A percentile compares a stretch with the other conserved stretches of the same genome.
phyloP scores from a whole-genome alignment of 768 basidiomycete species.

The Tylopilus sp. region DNA sequence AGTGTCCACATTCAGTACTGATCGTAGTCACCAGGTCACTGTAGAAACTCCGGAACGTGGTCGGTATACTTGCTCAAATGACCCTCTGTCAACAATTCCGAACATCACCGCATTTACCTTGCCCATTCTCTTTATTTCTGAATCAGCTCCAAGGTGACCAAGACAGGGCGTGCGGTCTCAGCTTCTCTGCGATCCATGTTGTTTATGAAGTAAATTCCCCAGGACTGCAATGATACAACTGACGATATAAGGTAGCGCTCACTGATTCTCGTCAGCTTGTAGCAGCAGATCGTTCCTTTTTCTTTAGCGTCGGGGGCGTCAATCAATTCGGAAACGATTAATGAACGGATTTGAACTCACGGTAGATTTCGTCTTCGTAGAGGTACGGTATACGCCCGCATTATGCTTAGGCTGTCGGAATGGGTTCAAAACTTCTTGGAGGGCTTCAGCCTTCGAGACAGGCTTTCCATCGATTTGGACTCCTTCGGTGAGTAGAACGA shows the following conservation, averaged over 20 bases:
- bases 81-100: too few species aligned
- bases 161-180: too few species aligned
- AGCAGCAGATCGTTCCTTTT: slow-evolving; percentile 10
- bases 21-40: too few species aligned
- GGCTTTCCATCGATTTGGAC: slow-evolving; percentile 24
- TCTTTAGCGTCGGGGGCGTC: slow-evolving; percentile 11
- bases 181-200: too few species aligned
- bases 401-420: slow-evolving; percentile 6
- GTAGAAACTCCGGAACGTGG: too few species aligned
- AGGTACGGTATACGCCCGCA: neutral
- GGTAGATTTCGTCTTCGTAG: slow-evolving; percentile 13
- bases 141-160: too few species aligned
- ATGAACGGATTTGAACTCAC: slow-evolving; percentile 10
- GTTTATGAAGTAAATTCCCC: neutral
- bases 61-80: too few species aligned
- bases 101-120: too few species aligned
- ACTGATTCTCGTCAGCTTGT: slow-evolving; percentile 6
- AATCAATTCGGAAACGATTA: slow-evolving; percentile 6
- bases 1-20: too few species aligned
- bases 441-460: slow-evolving; percentile 17
- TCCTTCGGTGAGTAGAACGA: slow-evolving; percentile 22
- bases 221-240: neutral
- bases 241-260: neutral
- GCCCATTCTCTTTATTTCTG: too few species aligned
- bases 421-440: slow-evolving; percentile 21